These are phyloP conservation scores for Leccinellum rugosiceps DNA, from an alignment of 768 basidiomycete species.

Conservation along the genomic window DNA sequence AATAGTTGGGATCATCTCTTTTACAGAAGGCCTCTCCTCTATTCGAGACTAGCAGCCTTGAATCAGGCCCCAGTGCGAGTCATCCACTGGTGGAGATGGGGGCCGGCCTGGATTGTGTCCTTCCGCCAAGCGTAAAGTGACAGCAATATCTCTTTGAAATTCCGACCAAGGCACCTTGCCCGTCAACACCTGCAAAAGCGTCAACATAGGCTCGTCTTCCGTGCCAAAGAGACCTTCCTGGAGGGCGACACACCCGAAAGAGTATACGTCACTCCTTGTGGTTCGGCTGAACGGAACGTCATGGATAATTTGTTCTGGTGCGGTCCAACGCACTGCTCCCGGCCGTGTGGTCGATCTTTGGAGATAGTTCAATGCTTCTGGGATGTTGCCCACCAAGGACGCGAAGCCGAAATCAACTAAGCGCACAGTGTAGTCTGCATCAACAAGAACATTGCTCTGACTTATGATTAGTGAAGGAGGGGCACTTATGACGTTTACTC, in stretches of 20 bases:
- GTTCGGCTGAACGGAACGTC: background rate
- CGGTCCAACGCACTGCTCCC: background rate
- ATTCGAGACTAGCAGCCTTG: background rate
- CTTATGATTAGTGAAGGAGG: background rate
- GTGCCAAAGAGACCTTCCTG: constrained; percentile 12
- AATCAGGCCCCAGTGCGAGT: background rate
- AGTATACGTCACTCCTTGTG: constrained; percentile 13
- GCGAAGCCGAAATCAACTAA: background rate
- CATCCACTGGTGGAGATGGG: background rate
- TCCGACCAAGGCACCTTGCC: background rate
- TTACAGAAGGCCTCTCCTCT: background rate
- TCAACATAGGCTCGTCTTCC: background rate
- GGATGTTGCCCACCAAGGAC: background rate
- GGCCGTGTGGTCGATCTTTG: background rate
- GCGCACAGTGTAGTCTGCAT: background rate
- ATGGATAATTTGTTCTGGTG: background rate
- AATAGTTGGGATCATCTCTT: background rate
- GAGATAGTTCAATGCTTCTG: background rate
- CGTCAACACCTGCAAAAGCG: background rate
- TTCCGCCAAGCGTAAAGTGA: background rate
- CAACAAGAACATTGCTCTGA: background rate
- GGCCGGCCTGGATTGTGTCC: background rate
- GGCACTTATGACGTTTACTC: background rate
- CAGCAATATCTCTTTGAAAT: background rate
- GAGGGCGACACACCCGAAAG: constrained; percentile 27